Base-by-base conservation (phyloP, 225 moss, liverwort and hornwort genomes). In the Asterella californica region DNA sequence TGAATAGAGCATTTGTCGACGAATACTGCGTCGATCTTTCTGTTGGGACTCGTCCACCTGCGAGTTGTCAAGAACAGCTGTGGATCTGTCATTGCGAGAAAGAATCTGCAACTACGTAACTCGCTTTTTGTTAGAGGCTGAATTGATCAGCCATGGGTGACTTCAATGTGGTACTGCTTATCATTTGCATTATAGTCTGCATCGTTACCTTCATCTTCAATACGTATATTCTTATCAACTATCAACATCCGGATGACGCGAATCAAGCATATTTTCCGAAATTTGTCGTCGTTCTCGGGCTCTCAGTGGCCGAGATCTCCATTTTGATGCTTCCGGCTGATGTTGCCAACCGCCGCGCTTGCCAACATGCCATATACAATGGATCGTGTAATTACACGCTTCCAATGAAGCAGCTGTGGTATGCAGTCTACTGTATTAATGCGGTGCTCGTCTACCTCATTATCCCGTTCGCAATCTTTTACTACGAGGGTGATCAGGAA, bases 251-350 rank as follows among this genome's bases (percentile, higher is more conserved):
- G 0, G 95, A 99, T 19, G 99, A 99, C 52, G 68, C 85, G 27
- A 99, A 99, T 72, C 93, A 99, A 87, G 95, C 99, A 5, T 99
- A 93, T 47, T 86, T 99, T 74, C 95, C 99, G 54, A 99, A 99
- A 80, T 80, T 85, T 7, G 87, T 95, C 70, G 92, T 95, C 19
- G 81, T 99, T 29, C 85, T 99, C 0, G 99, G 99, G 57, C 93
- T 99, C 11, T 99, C 99, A 0, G 75, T 99, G 0, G 90, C 99
- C 11, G 91, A 93, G 46, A 93, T 99, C 62, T 99, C 99, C 38
- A 95, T 99, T 69, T 65, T 95, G 0, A 89, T 99, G 90, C 88
- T 99, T 34, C 99, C 99, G 37, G 91, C 95, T 2, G 99, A 99
- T 18, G 99, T 95, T 33, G 95, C 99, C 5, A 99, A 99, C 69